These are phyloP conservation scores for Suillus weaverae DNA, from an alignment of 768 basidiomycete species.

Conservation along the genomic window DNA sequence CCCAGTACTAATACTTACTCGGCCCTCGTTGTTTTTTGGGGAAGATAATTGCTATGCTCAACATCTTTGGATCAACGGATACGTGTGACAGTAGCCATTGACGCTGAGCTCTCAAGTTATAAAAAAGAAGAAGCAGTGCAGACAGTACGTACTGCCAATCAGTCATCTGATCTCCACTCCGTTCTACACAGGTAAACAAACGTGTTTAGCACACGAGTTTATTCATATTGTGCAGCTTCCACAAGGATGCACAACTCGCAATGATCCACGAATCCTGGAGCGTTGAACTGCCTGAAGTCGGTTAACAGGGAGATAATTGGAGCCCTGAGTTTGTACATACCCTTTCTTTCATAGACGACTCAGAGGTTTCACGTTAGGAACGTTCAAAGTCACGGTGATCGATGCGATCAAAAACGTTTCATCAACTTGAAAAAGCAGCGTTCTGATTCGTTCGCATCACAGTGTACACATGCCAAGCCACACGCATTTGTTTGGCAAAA, in stretches of 20 bases:
- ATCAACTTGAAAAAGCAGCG: no score
- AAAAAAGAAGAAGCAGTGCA: neutral
- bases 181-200: no score
- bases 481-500: conserved; percentile 25
- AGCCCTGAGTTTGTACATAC: neutral
- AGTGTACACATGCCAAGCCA: no score
- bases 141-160: neutral
- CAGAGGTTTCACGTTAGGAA: neutral
- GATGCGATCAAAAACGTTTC: neutral
- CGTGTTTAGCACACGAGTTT: neutral
- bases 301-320: neutral
- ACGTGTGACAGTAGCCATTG: neutral
- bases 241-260: no score
- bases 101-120: neutral
- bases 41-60: neutral
- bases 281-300: neutral
- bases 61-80: neutral
- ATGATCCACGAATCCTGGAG: neutral
- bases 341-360: neutral
- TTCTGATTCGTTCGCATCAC: no score
- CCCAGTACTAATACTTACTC: no score
- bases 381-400: neutral
- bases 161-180: neutral
- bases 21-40: neutral
- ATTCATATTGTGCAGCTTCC: neutral